These are phyloP conservation scores for Haplosporangium sp. DNA, from an alignment of 371 early-diverging fungal genomes.

Conservation along the genomic window DNA sequence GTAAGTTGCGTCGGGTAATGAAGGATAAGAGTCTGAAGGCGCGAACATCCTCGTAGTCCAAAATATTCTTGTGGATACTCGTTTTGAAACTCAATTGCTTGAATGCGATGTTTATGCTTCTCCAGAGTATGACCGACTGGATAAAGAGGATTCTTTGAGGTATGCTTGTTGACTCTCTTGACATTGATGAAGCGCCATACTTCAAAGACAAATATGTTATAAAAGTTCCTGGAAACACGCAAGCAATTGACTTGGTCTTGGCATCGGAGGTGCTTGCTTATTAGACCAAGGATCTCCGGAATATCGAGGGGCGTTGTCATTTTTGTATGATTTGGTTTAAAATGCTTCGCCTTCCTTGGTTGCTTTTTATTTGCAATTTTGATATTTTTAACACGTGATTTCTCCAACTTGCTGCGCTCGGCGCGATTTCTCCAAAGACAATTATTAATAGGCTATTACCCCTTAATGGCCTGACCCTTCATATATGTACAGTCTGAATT, in stretches of 20 bases:
- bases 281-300: constrained; percentile 11
- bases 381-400: neutral
- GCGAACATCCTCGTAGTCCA: neutral
- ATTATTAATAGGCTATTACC: no score
- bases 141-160: neutral
- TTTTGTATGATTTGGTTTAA: neutral
- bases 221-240: constrained; percentile 1
- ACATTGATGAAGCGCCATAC: neutral
- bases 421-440: no score
- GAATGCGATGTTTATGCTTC: neutral
- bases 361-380: neutral
- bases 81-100: neutral
- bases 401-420: neutral
- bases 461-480: no score
- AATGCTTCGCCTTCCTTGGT: neutral
- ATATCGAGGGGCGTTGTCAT: constrained; percentile 1
- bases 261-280: neutral
- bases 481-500: no score
- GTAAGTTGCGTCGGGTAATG: neutral
- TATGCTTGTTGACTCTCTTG: neutral
- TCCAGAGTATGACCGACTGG: neutral
- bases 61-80: neutral
- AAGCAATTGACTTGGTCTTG: constrained; percentile 5
- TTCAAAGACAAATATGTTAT: neutral
- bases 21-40: neutral